Percentiles rank a stretch among this genome's conserved stretches.
Evolutionary conservation across 768 basidiomycete species (phyloP).

Genomic region (Calocera viscosa): DNA sequence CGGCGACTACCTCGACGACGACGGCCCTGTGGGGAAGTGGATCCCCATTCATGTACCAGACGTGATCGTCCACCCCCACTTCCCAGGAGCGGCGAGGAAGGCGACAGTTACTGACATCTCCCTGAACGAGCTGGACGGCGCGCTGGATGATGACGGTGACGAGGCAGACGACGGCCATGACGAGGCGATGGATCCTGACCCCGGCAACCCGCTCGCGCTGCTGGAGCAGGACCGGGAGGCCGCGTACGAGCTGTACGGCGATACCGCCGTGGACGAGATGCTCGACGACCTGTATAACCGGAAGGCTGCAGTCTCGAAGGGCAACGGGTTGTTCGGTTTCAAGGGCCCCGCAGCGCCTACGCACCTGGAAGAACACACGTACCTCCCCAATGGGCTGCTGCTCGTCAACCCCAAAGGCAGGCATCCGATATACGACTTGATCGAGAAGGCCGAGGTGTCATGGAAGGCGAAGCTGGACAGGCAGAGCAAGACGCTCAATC

Average conservation of each 20-base stretch:
- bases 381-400: background rate
- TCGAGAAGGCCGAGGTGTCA: constrained; percentile 16
- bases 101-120: background rate
- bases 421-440: constrained; percentile 24
- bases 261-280: background rate
- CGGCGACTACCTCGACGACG: background rate
- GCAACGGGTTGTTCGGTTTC: background rate
- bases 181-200: background rate
- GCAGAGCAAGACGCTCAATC: constrained; percentile 29
- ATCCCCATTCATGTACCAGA: background rate
- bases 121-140: background rate
- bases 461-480: constrained; percentile 21
- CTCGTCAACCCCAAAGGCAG: constrained; percentile 17
- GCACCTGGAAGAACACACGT: background rate
- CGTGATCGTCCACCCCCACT: background rate
- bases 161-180: background rate
- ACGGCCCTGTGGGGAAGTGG: background rate
- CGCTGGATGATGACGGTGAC: background rate
- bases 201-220: background rate
- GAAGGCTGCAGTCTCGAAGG: background rate
- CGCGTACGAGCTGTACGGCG: background rate
- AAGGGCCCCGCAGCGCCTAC: background rate
- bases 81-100: background rate
- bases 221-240: background rate
- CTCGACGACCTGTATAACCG: background rate